Evolutionary conservation across 73 alveolate genomes (phyloP), one percentile per base, ranked within the genome.

Genomic region (Paramecium octaurelia): DNA sequence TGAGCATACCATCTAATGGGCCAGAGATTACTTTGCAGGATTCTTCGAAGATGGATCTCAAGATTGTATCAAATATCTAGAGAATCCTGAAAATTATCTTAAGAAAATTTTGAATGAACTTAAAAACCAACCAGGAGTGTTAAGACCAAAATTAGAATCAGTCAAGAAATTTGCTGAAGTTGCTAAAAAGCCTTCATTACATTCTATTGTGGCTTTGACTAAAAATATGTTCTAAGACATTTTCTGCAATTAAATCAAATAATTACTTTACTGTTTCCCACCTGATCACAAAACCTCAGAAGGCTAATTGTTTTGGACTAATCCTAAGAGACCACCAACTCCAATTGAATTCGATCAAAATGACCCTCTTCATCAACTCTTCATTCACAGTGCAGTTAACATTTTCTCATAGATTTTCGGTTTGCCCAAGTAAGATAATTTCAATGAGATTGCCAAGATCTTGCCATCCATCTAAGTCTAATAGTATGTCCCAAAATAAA

Each of bases 1-100:
- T 77, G 99, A 98, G 94, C 99, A 99, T 96, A 96, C 99, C 77
- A 99, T 99, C 80, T 99, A 99, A 92, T 99, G 99, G 99, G 99
- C 99, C 23, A 95, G 99, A 92, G 99, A 98, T 64, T 96, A 95
- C 69, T 99, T 99, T 95, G 95, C 95, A 94, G 98, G 96, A 92
- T 92, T 96, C 89, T 99, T 98, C 91, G 97, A 97, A 75, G 99
- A 98, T 92, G 98, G 98, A 21, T 98, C 99, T 3, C 93, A 86
- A 68, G 99, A 97, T 85, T 97, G 97, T 27, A 95, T 95, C 36
- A 71, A 92, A 40, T 97, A 92, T 86, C 92, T 97, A 12, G 98
- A 95, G 57, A 96, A 97, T 93, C 98, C 98, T 31, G 54, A 54
- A 10, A 97, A 69, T 16, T 97, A 86, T 95, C 27, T 96, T 12